Evolutionary conservation across 768 basidiomycete genomes (phyloP), one percentile per base, ranked within the genome.

Genomic region (Panaeolus cyanescens): DNA sequence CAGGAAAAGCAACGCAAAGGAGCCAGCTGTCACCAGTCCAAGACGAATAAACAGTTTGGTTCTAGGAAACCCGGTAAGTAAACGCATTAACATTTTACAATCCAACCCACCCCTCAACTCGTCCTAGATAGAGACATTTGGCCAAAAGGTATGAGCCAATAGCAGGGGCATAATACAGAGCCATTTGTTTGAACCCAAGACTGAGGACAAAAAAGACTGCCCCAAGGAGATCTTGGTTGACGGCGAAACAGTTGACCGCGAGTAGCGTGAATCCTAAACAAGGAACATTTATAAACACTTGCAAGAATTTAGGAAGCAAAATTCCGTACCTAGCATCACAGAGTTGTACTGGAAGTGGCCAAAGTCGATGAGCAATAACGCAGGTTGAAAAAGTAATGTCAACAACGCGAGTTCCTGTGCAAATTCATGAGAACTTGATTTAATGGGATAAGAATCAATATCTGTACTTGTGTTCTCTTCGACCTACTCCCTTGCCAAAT

Each of bases 301-400:
- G n/a, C 9, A 36, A 37, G 2, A 31, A 10, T 15, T 12, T 10
- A 9, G 9, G 12, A 56, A 37, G 28, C 20, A 61, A 56, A 0
- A 70, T 20, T 64, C 77, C 77, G 66, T 68, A 85, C 91, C 96
- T 54, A 98, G 87, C 92, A 96, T 95, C 64, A 96, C 85, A 2
- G 91, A 91, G 70, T 97, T 98, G 72, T 95, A 97, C 75, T 99
- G 95, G 68, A 96, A 96, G 71, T 98, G 95, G 0, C 96, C 95
- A 70, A 89, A 91, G 74, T 97, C 96, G 57, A 96, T 83, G 19
- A 97, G 77, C 8, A 95, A 76, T 32, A 97, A 76, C 0, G 91
- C 87, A 2, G 96, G 96, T 68, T 95, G 93, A 13, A 95, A 80
- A 15, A 96, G 76, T 10, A 96, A 76, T 3, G 85, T 87, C 22